A percentile compares a stretch with the other conserved stretches of the same genome.
Evolutionary conservation across 148 eudicot genomes (phyloP).

Genomic region (Chenopodium berlandieri): DNA sequence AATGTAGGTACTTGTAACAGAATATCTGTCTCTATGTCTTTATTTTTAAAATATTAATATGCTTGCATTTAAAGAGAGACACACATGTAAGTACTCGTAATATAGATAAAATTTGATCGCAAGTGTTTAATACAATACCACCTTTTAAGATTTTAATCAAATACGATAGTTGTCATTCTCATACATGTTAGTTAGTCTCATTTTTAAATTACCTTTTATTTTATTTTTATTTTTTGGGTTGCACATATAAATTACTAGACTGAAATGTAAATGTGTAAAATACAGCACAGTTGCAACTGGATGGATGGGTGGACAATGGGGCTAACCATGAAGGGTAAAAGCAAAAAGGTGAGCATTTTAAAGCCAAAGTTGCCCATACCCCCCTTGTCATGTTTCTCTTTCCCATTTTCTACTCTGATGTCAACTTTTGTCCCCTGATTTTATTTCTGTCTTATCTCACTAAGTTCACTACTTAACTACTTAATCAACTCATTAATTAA

Average conservation of each 20-base stretch:
- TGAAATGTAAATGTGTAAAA: background rate
- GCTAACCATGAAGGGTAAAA: slow-evolving; percentile 35
- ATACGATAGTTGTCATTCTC: no score
- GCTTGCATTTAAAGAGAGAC: no score
- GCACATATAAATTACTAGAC: background rate
- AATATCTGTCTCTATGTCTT: background rate
- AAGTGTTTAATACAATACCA: no score
- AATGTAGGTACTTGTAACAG: background rate
- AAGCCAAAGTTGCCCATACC: slow-evolving; percentile 52
- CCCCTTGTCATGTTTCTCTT: slow-evolving; percentile 48
- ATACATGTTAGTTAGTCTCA: no score
- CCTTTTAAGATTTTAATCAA: no score
- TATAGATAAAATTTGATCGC: no score
- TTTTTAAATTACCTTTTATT: no score
- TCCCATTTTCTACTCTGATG: slow-evolving; percentile 45
- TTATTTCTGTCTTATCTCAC: slow-evolving; percentile 29
- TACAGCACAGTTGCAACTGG: background rate
- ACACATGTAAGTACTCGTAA: no score
- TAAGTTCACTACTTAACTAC: background rate
- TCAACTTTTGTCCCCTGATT: slow-evolving; percentile 43
- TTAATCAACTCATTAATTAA: background rate
- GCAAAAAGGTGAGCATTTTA: slow-evolving; percentile 23
- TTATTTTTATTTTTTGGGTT: no score
- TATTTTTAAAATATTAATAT: no score
- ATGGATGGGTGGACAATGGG: slow-evolving; percentile 27